Conservation (phyloP, 345 rosid species). For the Eucalyptus victrix region DNA sequence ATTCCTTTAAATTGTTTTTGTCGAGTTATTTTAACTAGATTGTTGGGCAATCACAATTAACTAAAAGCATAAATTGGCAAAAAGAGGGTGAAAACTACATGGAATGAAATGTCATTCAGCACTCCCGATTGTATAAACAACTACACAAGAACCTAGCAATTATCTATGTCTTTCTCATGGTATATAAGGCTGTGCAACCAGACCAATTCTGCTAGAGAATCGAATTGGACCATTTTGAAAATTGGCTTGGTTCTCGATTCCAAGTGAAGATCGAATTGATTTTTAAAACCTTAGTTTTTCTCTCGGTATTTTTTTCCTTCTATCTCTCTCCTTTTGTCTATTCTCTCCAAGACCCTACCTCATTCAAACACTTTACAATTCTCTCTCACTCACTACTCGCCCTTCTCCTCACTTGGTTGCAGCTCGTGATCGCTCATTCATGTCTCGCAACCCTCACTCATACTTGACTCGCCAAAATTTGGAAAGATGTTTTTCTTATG, state of each 20-base stretch:
- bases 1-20: too few species aligned
- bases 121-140: not conserved
- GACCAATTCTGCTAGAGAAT: accelerated
- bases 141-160: not conserved
- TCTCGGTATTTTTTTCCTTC: too few species aligned
- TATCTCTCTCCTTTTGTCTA: not conserved
- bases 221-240: accelerated
- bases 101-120: too few species aligned
- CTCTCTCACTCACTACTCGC: not conserved
- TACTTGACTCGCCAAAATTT: accelerated
- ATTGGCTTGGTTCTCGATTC: not conserved
- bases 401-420: not conserved
- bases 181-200: accelerated
- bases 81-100: too few species aligned
- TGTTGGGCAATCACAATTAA: too few species aligned
- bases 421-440: not conserved
- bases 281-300: too few species aligned
- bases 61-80: too few species aligned
- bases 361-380: not conserved
- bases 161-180: not conserved
- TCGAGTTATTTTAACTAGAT: too few species aligned
- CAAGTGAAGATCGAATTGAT: too few species aligned
- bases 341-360: not conserved
- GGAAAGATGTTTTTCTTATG: too few species aligned
- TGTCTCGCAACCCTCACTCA: too few species aligned